These are phyloP conservation scores for Escallonia herrerae DNA, from an alignment of 129 eudicot genomes.

Conservation along the genomic window DNA sequence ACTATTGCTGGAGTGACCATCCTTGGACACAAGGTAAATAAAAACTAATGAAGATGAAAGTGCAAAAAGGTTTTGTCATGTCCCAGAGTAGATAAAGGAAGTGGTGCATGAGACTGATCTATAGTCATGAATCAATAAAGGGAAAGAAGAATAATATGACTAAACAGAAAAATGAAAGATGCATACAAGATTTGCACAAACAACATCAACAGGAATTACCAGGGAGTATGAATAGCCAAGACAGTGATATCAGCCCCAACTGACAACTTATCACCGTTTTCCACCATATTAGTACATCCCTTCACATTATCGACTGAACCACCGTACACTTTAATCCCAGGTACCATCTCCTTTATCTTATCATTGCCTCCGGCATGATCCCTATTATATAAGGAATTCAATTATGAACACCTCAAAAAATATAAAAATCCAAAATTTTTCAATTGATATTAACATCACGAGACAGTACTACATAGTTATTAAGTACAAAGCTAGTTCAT, in stretches of 20 bases:
- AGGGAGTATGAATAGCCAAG: constrained; percentile 79
- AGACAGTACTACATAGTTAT: too few species aligned
- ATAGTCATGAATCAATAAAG: too few species aligned
- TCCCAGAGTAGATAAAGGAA: too few species aligned
- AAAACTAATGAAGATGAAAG: too few species aligned
- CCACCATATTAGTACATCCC: constrained; percentile 79
- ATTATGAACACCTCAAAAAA: background rate
- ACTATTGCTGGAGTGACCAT: too few species aligned
- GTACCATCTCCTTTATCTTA: constrained; percentile 66
- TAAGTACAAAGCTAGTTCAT: too few species aligned
- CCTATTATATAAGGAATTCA: constrained; percentile 30
- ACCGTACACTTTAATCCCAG: constrained; percentile 75
- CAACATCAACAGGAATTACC: constrained; percentile 30
- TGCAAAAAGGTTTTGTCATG: too few species aligned
- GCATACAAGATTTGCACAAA: background rate
- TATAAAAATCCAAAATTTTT: background rate
- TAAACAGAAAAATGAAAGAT: background rate
- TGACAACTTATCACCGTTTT: constrained; percentile 68
- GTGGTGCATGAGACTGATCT: too few species aligned
- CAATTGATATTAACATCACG: too few species aligned
- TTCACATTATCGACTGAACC: constrained; percentile 80
- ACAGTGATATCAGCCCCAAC: constrained; percentile 54
- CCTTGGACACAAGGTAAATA: too few species aligned
- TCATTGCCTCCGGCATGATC: constrained; percentile 99
- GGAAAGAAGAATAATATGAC: too few species aligned